Conservation (phyloP, 1,284 basidiomycete genomes). For the Cryptococcus sp. region DNA sequence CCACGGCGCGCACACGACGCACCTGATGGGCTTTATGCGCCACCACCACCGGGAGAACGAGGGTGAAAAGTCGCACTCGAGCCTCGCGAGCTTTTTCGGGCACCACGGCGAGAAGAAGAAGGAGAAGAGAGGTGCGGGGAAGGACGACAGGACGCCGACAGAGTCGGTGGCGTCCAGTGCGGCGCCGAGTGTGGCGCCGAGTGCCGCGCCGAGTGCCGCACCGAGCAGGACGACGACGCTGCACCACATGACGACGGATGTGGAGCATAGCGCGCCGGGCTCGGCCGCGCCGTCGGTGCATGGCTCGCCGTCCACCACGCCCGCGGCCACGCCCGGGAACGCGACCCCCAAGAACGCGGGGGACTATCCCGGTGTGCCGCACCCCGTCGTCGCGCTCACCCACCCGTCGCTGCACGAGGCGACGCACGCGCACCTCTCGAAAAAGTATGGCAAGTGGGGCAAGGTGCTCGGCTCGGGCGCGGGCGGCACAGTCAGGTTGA, state of each 20-base stretch:
- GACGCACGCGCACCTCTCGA: slow-evolving; percentile 85
- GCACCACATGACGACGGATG: slow-evolving; percentile 29
- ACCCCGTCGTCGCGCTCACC: slow-evolving; percentile 45
- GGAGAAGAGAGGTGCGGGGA: slow-evolving; percentile 27
- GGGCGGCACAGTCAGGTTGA: slow-evolving; percentile 93
- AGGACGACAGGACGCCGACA: slow-evolving; percentile 27
- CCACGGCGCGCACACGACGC: slow-evolving; percentile 44
- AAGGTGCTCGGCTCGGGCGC: slow-evolving; percentile 92
- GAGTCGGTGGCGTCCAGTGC: slow-evolving; percentile 31
- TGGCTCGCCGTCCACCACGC: slow-evolving; percentile 14
- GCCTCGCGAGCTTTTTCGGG: slow-evolving; percentile 49
- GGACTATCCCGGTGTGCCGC: slow-evolving; percentile 47
- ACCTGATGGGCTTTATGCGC: slow-evolving; percentile 50
- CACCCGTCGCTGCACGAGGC: slow-evolving; percentile 66
- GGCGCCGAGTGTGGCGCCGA: slow-evolving; percentile 33
- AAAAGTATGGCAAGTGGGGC: slow-evolving; percentile 99
- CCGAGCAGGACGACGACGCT: slow-evolving; percentile 35
- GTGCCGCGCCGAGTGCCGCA: slow-evolving; percentile 31
- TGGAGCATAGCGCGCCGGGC: slow-evolving; percentile 6
- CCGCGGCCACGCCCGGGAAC: slow-evolving; percentile 34
- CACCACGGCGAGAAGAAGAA: slow-evolving; percentile 44
- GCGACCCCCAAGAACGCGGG: slow-evolving; percentile 38
- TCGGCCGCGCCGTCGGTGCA: slow-evolving; percentile 9
- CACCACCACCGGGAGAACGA: slow-evolving; percentile 50
- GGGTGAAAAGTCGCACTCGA: slow-evolving; percentile 49